Conservation (phyloP, 371 early-diverging fungal genomes). For the Capniomyces stellatus region DNA sequence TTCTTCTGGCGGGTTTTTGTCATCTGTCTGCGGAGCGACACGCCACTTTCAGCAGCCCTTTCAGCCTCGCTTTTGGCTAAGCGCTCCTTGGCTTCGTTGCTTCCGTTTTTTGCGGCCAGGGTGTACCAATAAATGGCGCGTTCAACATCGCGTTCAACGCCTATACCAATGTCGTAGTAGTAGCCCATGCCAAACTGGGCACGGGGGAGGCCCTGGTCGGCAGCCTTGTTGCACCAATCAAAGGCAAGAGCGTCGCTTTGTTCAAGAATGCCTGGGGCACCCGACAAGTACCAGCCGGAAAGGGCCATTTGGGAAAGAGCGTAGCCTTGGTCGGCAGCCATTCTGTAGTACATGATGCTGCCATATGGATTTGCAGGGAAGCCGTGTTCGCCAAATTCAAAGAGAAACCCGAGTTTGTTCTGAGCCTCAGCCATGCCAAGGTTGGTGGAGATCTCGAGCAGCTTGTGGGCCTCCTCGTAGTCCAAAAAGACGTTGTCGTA, state of each 20-base stretch:
- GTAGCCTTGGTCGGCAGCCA: conserved; percentile 75
- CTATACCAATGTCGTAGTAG: conserved; percentile 76
- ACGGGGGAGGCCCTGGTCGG: conserved; percentile 57
- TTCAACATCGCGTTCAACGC: conserved; percentile 39
- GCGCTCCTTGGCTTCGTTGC: conserved; percentile 34
- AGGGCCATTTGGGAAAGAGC: conserved; percentile 85
- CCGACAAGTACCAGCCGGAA: conserved; percentile 91
- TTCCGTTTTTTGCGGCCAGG: conserved; percentile 27
- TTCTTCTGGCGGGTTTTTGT: not conserved
- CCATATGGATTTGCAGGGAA: conserved; percentile 22
- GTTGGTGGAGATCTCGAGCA: conserved; percentile 33
- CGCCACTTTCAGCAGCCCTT: not conserved
- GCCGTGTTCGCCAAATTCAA: conserved; percentile 35
- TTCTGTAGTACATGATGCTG: conserved; percentile 34
- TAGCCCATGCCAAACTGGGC: conserved; percentile 92
- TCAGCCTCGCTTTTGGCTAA: not conserved
- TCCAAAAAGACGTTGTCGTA: conserved; percentile 30
- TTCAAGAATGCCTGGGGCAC: conserved; percentile 46
- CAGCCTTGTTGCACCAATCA: conserved; percentile 70
- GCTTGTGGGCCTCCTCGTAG: conserved; percentile 32
- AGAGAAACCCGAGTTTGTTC: conserved; percentile 35
- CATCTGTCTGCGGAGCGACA: not conserved
- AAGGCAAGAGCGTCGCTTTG: conserved; percentile 78
- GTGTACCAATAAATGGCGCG: conserved; percentile 65
- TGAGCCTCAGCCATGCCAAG: conserved; percentile 35